Evolutionary conservation across 257 asterid genomes (phyloP).

Genomic region (Cordia subcordata): DNA sequence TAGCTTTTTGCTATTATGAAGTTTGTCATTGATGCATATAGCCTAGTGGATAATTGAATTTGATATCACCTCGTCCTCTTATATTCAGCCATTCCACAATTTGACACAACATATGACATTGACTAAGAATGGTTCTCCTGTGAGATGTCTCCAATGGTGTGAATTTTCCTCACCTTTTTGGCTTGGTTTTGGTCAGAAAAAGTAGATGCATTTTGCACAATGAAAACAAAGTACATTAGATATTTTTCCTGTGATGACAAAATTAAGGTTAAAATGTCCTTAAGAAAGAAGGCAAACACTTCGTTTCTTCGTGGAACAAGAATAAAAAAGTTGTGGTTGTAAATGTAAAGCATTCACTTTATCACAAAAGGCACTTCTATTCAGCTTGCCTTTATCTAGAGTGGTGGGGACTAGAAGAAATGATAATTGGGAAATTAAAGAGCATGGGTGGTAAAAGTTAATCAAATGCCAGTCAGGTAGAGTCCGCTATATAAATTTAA

Average conservation of each 20-base stretch:
- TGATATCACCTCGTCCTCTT: no score
- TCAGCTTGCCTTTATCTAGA: background rate
- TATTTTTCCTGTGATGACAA: background rate
- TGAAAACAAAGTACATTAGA: background rate
- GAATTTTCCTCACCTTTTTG: background rate
- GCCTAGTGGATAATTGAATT: no score
- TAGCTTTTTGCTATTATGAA: no score
- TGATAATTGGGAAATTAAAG: no score
- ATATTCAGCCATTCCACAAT: no score
- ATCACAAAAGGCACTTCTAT: background rate
- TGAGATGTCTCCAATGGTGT: background rate
- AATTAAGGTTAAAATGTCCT: background rate
- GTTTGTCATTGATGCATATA: no score
- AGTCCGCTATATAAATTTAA: no score
- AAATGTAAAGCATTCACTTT: conserved; percentile 1
- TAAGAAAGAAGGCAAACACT: background rate
- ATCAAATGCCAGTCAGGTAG: no score
- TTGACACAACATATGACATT: no score
- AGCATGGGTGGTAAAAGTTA: no score
- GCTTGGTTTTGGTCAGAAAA: background rate
- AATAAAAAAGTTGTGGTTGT: background rate
- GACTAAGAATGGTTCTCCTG: no score
- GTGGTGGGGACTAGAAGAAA: no score
- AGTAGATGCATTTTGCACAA: background rate
- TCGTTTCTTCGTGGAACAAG: background rate